Base-by-base conservation (phyloP, 2,329 filamentous ascomycete species). In the Septoria petroselini region DNA sequence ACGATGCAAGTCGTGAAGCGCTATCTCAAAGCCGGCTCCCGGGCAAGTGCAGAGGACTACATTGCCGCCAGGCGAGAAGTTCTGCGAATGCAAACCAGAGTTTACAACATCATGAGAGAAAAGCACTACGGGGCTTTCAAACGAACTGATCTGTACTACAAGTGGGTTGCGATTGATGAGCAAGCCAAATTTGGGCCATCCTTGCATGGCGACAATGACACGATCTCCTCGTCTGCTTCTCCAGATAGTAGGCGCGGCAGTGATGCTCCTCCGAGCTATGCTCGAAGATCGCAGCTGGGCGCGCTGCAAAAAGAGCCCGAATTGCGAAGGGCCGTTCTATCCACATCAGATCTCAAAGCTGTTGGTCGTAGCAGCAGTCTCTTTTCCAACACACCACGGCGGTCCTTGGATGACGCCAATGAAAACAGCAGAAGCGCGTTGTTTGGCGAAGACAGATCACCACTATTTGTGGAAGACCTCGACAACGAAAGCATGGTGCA, bases 121-220 rank as follows among this genome's bases (percentile, higher is more conserved):
- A 81, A 79, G 11, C 82, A 95, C 64, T 93, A 93, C 57, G 83
- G 86, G 14, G 82, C 81, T 15, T 98, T 98, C 73, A 95, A 91
- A 65, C 87, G 84, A 60, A 95, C 93, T 0, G 93, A 97, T 64
- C 71, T 98, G 0, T 98, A 90, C 67, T 97, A 93, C 75, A 98
- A 98, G 68, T 96, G 91, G 66, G 76, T 98, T 1, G 89, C 91
- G 6, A 87, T 91, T 9, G 88, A 95, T 62, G 90, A 95, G 44
- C 58, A 58, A 38, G 58, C 61, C 4, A 68, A 71, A 4, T 64
- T 67, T 50, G 51, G 66, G 9, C 44, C 51, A 9, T 62, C 68
- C 33, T 33, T 53, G 3, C 49, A 46, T 15, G 46, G 43, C 43
- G 51, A 56, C 31, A 41, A 37, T 25, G 50, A 49, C 14, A 31